Evolutionary conservation across 331 rosid species (phyloP).

Genomic region (Ulmus americana): DNA sequence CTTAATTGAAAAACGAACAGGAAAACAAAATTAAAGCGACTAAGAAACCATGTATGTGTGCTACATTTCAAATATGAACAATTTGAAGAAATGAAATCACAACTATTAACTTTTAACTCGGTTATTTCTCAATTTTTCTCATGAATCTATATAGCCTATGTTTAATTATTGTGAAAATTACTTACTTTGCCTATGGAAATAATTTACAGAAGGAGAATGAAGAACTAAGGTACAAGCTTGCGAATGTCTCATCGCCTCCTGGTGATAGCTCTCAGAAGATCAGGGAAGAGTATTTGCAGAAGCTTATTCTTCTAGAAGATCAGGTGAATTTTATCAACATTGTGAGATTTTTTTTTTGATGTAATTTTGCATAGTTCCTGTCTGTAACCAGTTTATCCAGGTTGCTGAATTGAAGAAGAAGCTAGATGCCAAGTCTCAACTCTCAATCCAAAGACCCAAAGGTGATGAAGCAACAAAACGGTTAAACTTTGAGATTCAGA

Average conservation of each 20-base stretch:
- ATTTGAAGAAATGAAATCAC: too few species aligned
- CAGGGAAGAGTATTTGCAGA: conserved; percentile 67
- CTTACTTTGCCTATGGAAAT: conserved; percentile 15
- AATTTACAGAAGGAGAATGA: conserved; percentile 60
- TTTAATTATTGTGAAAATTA: conserved; percentile 9
- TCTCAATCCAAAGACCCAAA: conserved; percentile 58
- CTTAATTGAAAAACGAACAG: too few species aligned
- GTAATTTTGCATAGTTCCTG: conserved; percentile 1
- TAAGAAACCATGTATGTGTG: not conserved
- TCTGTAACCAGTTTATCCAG: conserved; percentile 29
- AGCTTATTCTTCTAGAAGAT: conserved; percentile 67
- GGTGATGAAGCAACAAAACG: conserved; percentile 54
- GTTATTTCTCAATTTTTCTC: too few species aligned
- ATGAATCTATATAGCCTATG: too few species aligned
- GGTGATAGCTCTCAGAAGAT: conserved; percentile 53
- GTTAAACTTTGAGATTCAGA: conserved; percentile 62
- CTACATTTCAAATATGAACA: not conserved
- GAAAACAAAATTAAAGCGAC: too few species aligned
- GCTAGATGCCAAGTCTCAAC: conserved; percentile 64
- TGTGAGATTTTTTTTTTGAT: conserved; percentile 2
- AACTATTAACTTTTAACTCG: too few species aligned
- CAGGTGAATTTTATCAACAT: conserved; percentile 46
- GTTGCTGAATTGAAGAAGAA: conserved; percentile 68
- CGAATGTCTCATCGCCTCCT: conserved; percentile 35
- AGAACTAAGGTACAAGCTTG: conserved; percentile 49